Base-by-base conservation (phyloP, 257 asterid species). In the Scutellaria baicalensis region DNA sequence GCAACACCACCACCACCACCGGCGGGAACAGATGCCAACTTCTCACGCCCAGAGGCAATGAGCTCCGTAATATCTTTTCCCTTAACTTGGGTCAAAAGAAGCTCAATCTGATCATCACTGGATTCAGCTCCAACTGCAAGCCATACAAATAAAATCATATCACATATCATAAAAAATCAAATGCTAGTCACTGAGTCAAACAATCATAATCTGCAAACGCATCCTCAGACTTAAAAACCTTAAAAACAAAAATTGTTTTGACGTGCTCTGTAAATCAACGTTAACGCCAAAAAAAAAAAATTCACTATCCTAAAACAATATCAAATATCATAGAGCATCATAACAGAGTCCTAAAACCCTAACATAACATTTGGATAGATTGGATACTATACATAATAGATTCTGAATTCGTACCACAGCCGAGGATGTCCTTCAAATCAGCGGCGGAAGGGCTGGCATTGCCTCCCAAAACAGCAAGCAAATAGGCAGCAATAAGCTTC, bases 401-500 rank as follows among this genome's bases (percentile, higher is more conserved):
- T 9, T n/a, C 36, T 2, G 6, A 14, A 57, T 16, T 9, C 54
- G 0, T 44, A 80, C 84, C 84, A 33, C 77, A 56, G 48, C 13
- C 4, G 55, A 80, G 79, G 66, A 80, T 72, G n/a, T 16, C 35
- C 68, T 76, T 76, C 65, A 80, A 43, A 52, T 80, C 81, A 8
- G 23, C 69, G 42, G 74, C 48, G 11, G 81, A 76, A 7, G 84
- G 84, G 48, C 42, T 9, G 47, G 68, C 64, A 14, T 76, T 80
- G 14, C 84, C 81, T 7, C 84, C 81, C 74, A 80, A 38, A 16
- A 76, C 81, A 51, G 81, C 74, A 2, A 80, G 78, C 58, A 80
- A 80, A 33, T 72, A 76, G 8, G 84, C 84, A 21, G 84, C 84
- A 3, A 75, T 12, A 0, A 75, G 48, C 84, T 79, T 79, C 84